Evolutionary conservation across 2,329 filamentous ascomycete species (phyloP).

Genomic region (Cadophora gregata): DNA sequence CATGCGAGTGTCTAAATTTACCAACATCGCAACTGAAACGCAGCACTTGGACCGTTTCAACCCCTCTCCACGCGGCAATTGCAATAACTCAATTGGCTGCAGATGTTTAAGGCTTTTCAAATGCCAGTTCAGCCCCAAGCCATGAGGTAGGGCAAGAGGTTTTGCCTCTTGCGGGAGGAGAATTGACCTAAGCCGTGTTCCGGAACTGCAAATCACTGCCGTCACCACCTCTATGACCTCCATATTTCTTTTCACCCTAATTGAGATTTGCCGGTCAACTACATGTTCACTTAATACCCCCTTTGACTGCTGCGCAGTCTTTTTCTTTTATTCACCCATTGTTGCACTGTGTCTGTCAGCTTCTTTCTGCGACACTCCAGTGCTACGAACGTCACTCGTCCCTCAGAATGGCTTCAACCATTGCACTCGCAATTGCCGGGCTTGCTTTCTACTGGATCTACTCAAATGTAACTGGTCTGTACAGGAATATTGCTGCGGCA

Average conservation of each 20-base stretch:
- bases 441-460: slow-evolving; percentile 36
- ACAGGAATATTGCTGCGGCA: slow-evolving; percentile 55
- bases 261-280: not conserved
- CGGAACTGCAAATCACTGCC: slow-evolving; percentile 13
- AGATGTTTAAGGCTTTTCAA: not conserved
- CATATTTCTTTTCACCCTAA: slow-evolving; percentile 7
- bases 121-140: slow-evolving; percentile 10
- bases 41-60: slow-evolving; percentile 8
- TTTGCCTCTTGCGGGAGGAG: slow-evolving; percentile 11
- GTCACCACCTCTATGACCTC: slow-evolving; percentile 21
- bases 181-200: not conserved
- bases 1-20: slow-evolving; percentile 1
- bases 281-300: slow-evolving; percentile 3
- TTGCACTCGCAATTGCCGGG: slow-evolving; percentile 32
- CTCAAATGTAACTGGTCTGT: slow-evolving; percentile 44
- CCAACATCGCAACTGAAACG: slow-evolving; percentile 8
- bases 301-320: not conserved
- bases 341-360: not conserved
- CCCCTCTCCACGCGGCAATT: slow-evolving; percentile 11
- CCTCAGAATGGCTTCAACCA: slow-evolving; percentile 35
- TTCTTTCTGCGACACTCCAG: not conserved
- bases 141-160: not conserved
- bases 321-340: not conserved
- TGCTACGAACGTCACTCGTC: no score
- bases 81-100: not conserved